Evolutionary conservation across 495 filamentous ascomycete genomes (phyloP).

Genomic region (Xylaria castorea): DNA sequence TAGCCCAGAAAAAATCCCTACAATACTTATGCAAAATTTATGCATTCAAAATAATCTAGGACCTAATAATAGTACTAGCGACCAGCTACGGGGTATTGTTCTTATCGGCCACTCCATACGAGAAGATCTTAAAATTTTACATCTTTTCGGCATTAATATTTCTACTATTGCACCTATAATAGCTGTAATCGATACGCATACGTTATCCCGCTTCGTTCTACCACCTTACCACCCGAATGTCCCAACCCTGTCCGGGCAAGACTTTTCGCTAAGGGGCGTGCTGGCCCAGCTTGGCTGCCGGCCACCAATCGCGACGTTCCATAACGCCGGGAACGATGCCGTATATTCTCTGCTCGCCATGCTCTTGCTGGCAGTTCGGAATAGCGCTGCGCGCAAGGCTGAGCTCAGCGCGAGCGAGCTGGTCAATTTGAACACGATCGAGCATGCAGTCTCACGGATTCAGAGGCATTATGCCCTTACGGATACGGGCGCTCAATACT

Average conservation of each 20-base stretch:
- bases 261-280: neutral
- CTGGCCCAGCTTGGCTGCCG: neutral
- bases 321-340: constrained; percentile 5
- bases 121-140: constrained; percentile 1
- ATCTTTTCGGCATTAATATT: constrained; percentile 3
- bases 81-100: neutral
- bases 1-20: neutral
- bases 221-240: neutral
- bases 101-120: neutral
- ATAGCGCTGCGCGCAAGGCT: neutral
- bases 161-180: neutral
- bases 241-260: neutral
- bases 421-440: neutral
- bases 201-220: neutral
- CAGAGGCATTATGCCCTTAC: neutral
- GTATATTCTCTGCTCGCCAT: neutral
- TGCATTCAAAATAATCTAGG: neutral
- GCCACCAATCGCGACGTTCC: no score
- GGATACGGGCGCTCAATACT: neutral
- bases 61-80: neutral
- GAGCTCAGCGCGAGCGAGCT: neutral
- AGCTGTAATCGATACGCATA: constrained; percentile 3
- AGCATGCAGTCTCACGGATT: constrained; percentile 2
- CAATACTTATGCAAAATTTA: neutral
- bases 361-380: neutral